Percentiles rank a stretch among this genome's conserved stretches.
phyloP scores from a whole-genome alignment of 805 yeast species.

The Teunomyces aglyptinius region DNA sequence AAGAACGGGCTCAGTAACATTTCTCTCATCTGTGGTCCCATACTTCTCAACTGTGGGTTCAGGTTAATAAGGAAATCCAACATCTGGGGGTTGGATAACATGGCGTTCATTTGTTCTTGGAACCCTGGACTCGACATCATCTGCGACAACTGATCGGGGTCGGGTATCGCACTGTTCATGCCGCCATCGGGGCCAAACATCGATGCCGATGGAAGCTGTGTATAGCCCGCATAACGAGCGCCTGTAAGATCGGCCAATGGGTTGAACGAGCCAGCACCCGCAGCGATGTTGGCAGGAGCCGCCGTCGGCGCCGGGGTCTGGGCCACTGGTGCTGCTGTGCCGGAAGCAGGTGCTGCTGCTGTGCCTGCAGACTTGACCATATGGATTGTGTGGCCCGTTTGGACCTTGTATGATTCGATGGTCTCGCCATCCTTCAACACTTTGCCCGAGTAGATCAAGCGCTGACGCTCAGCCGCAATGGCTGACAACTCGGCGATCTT shows the following conservation, averaged over 20 bases:
- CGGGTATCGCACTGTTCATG: constrained; percentile 65
- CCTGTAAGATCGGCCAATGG: constrained; percentile 92
- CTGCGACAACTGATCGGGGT: constrained; percentile 67
- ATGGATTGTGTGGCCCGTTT: constrained; percentile 84
- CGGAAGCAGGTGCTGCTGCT: constrained; percentile 21
- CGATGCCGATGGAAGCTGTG: constrained; percentile 81
- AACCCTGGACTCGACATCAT: constrained; percentile 82
- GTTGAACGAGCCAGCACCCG: constrained; percentile 87
- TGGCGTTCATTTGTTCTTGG: constrained; percentile 77
- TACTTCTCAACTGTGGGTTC: constrained; percentile 76
- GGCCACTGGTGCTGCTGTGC: constrained; percentile 15
- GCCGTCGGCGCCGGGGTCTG: constrained; percentile 15
- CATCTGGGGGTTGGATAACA: constrained; percentile 87
- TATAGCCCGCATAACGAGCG: constrained; percentile 91
- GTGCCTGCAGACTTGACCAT: constrained; percentile 75
- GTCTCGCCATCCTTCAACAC: constrained; percentile 84
- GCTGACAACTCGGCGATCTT: constrained; percentile 59
- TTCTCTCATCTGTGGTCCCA: constrained; percentile 89
- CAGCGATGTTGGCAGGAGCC: constrained; percentile 76
- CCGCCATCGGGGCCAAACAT: constrained; percentile 97
- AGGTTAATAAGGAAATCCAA: constrained; percentile 75
- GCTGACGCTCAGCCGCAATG: constrained; percentile 74
- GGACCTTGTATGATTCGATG: constrained; percentile 72
- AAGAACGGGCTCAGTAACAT: constrained; percentile 81
- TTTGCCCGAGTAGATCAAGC: constrained; percentile 91